Conservation (phyloP, 2,329 filamentous ascomycete genomes). For the Geosmithia flava region DNA sequence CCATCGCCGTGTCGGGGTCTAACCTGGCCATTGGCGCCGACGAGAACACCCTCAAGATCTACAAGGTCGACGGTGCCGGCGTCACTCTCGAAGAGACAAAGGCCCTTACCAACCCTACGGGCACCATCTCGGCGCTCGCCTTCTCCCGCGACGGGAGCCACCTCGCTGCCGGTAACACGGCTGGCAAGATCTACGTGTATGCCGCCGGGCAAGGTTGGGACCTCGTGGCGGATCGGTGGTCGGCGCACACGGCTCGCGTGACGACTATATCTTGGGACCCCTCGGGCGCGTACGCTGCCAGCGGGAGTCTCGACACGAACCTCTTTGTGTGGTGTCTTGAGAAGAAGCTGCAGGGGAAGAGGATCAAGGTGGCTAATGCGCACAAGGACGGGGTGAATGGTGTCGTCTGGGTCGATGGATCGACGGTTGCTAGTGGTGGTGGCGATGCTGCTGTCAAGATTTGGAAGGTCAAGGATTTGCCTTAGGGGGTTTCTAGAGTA, state of each 20-base stretch:
- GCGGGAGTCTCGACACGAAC: constrained; percentile 81
- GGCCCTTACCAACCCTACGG: constrained; percentile 55
- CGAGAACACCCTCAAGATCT: constrained; percentile 64
- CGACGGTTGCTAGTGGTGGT: constrained; percentile 66
- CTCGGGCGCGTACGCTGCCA: constrained; percentile 65
- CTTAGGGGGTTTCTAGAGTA: constrained; percentile 1
- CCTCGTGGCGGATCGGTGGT: constrained; percentile 65
- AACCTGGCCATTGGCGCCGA: constrained; percentile 62
- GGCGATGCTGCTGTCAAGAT: constrained; percentile 86
- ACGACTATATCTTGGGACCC: constrained; percentile 62
- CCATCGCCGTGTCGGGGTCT: constrained; percentile 56
- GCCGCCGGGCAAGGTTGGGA: constrained; percentile 41
- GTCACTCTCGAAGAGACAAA: constrained; percentile 31
- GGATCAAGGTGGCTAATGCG: constrained; percentile 74
- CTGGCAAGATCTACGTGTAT: constrained; percentile 83
- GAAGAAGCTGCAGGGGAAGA: constrained; percentile 66
- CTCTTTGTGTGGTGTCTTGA: constrained; percentile 83
- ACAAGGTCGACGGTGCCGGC: constrained; percentile 37
- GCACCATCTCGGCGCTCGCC: constrained; percentile 64
- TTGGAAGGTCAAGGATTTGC: constrained; percentile 43
- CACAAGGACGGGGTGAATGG: constrained; percentile 95
- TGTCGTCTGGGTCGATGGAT: constrained; percentile 63
- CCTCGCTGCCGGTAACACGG: constrained; percentile 70
- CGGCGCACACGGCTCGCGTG: constrained; percentile 46
- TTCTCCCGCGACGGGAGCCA: constrained; percentile 71